phyloP scores from a whole-genome alignment of 1,284 basidiomycete species.

The Porodaedalea pini region DNA sequence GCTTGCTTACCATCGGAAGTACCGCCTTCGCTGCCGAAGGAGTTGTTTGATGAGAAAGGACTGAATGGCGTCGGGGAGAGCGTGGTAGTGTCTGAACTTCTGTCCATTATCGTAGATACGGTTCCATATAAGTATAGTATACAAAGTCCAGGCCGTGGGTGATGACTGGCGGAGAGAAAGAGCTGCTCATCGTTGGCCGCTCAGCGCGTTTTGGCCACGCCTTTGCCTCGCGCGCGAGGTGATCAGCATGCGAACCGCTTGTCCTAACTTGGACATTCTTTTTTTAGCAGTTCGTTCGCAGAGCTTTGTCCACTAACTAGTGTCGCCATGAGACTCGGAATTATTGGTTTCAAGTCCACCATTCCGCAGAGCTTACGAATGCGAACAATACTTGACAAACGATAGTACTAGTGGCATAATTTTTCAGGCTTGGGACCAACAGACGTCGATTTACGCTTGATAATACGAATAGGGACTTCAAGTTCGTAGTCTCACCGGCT shows the following conservation, averaged over 20 bases:
- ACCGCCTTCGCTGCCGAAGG: slow-evolving; percentile 45
- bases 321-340: too few relatives aligned
- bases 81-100: slow-evolving; percentile 36
- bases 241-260: neutral
- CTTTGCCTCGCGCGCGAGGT: slow-evolving; percentile 5
- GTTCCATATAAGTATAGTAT: neutral
- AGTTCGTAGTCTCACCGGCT: too few relatives aligned
- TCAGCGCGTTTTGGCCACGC: neutral
- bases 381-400: too few relatives aligned
- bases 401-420: too few relatives aligned
- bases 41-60: slow-evolving; percentile 43
- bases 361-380: too few relatives aligned
- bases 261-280: neutral
- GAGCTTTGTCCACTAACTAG: too few relatives aligned
- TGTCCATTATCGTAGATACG: slow-evolving; percentile 8
- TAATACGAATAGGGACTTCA: too few relatives aligned
- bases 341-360: too few relatives aligned
- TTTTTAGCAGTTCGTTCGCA: neutral
- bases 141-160: neutral
- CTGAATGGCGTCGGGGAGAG: slow-evolving; percentile 43
- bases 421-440: too few relatives aligned
- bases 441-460: too few relatives aligned
- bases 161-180: neutral
- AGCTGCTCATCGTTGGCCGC: slow-evolving; percentile 6
- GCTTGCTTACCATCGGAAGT: slow-evolving; percentile 60